Percentiles rank a stretch among this genome's conserved stretches.
Conservation (phyloP, 139 green algal genomes). For the Marvania coccoides region DNA sequence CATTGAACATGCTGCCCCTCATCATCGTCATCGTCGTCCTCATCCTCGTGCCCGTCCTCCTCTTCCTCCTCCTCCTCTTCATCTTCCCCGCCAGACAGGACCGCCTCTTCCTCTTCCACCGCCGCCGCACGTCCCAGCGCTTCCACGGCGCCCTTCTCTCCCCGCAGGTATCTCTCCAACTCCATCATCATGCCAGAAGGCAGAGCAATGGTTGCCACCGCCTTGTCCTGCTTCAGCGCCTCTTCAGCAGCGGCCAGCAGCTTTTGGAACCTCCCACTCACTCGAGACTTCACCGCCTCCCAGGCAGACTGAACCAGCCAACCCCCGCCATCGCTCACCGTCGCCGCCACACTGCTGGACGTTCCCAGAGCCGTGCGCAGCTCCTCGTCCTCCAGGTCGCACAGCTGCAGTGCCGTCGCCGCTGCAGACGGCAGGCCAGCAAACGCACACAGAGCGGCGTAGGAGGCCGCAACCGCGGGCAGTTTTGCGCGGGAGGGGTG, state of each 20-base stretch:
- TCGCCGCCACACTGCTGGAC: neutral
- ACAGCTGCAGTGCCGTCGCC: neutral
- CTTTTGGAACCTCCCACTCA: neutral
- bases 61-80: neutral
- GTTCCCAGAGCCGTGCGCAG: neutral
- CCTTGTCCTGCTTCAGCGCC: neutral
- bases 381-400: neutral
- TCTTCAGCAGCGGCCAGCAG: neutral
- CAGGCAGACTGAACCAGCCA: neutral
- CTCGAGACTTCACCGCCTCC: neutral
- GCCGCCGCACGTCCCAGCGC: neutral
- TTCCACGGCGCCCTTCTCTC: neutral
- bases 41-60: neutral
- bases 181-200: neutral
- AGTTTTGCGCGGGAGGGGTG: neutral
- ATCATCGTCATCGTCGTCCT: conserved; percentile 1
- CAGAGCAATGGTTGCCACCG: conserved; percentile 18
- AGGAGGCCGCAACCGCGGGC: neutral
- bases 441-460: neutral
- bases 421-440: neutral
- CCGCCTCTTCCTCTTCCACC: neutral
- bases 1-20: neutral
- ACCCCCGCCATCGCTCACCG: neutral
- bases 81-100: neutral
- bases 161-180: neutral